A percentile compares a stretch with the other conserved stretches of the same genome.
These are phyloP conservation scores for Amanita subjunquillea DNA, from an alignment of 768 basidiomycete species.

Conservation along the genomic window DNA sequence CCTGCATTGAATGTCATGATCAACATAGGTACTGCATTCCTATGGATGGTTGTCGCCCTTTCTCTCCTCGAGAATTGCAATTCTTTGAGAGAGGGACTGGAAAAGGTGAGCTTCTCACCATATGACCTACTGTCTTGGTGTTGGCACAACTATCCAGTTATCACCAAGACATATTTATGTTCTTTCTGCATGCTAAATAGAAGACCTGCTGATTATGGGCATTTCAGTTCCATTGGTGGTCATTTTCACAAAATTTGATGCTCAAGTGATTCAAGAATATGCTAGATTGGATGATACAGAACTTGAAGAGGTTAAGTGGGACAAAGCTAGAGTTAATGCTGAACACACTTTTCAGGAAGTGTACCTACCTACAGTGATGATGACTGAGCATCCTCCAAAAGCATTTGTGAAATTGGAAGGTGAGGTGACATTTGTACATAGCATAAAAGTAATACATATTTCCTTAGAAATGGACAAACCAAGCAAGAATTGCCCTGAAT, in stretches of 20 bases:
- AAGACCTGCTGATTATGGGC: too few relatives aligned
- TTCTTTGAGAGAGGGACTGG: constrained; percentile 18
- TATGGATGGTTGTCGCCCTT: constrained; percentile 15
- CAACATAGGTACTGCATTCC: constrained; percentile 27
- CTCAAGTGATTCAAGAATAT: constrained; percentile 13
- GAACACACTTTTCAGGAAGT: constrained; percentile 9
- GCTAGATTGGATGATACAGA: neutral
- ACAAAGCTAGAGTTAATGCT: constrained; percentile 8
- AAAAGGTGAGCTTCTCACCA: constrained; percentile 11
- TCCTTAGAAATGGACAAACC: constrained; percentile 12
- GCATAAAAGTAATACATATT: neutral
- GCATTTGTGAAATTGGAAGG: neutral
- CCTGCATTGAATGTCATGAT: neutral
- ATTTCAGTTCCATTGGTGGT: constrained; percentile 25
- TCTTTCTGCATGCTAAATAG: too few relatives aligned
- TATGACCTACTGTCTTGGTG: neutral
- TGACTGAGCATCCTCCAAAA: neutral
- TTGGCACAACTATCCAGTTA: neutral
- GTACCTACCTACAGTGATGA: neutral
- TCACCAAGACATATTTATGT: neutral
- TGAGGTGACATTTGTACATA: neutral
- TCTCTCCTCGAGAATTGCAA: constrained; percentile 16
- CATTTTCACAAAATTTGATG: constrained; percentile 29
- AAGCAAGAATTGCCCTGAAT: constrained; percentile 3
- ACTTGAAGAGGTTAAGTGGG: constrained; percentile 3